These are phyloP conservation scores for Lasiodiplodia theobromae DNA, from an alignment of 2,329 filamentous ascomycete genomes.

Conservation along the genomic window DNA sequence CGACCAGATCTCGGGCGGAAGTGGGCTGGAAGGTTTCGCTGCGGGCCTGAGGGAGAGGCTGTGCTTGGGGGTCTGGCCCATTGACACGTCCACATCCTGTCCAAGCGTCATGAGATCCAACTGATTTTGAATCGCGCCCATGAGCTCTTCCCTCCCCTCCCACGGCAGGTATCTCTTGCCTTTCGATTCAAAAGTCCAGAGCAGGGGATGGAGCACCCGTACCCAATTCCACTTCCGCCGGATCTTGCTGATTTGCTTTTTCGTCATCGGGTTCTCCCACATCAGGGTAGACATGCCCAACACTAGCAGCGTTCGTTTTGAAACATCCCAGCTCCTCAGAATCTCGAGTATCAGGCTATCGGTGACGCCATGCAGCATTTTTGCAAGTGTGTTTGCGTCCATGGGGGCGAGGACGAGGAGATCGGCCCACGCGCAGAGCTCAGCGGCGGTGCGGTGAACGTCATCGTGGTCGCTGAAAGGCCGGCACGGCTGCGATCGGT, in stretches of 20 bases:
- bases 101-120: constrained; percentile 77
- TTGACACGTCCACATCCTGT: constrained; percentile 67
- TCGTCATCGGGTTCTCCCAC: constrained; percentile 90
- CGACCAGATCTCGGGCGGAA: constrained; percentile 89
- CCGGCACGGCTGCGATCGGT: constrained; percentile 17
- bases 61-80: constrained; percentile 43
- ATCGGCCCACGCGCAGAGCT: constrained; percentile 83
- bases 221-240: constrained; percentile 88
- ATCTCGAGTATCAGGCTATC: constrained; percentile 83
- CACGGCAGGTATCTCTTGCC: constrained; percentile 60
- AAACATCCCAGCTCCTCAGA: constrained; percentile 83
- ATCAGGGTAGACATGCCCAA: constrained; percentile 88
- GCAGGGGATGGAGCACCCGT: constrained; percentile 75
- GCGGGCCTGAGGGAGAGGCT: constrained; percentile 11
- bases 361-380: constrained; percentile 85
- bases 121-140: constrained; percentile 78
- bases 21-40: constrained; percentile 38
- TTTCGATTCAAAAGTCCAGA: constrained; percentile 75
- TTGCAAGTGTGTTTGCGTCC: constrained; percentile 82
- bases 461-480: constrained; percentile 27
- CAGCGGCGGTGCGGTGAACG: constrained; percentile 21
- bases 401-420: constrained; percentile 84
- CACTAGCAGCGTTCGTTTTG: constrained; percentile 83
- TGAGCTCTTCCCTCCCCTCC: constrained; percentile 70
- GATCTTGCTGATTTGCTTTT: constrained; percentile 85